Percentiles rank a stretch among this genome's conserved stretches.
Evolutionary conservation across 169 alveolate species (phyloP).

Genomic region (Babesia caballi): DNA sequence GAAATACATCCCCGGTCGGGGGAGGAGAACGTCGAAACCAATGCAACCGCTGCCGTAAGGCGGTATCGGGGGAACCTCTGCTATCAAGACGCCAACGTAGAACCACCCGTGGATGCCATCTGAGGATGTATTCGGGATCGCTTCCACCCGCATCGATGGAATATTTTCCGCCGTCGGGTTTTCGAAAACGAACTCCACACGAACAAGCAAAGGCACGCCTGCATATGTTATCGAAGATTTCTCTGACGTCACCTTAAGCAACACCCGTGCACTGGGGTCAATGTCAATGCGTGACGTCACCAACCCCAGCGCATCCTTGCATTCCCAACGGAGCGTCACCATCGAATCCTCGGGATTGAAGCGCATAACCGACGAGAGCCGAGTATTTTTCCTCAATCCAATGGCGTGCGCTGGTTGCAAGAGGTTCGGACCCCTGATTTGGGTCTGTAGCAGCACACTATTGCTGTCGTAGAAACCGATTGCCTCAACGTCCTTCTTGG

Average conservation of each 20-base stretch:
- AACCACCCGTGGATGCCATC: conserved; percentile 3
- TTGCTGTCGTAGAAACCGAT: background rate
- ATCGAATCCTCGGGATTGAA: background rate
- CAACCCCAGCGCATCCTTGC: conserved; percentile 29
- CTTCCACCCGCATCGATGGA: conserved; percentile 13
- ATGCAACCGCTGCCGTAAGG: conserved; percentile 16
- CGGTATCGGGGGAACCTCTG: conserved; percentile 19
- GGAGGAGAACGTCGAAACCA: conserved; percentile 29
- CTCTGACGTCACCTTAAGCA: conserved; percentile 9
- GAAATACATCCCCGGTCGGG: conserved; percentile 52
- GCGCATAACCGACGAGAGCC: background rate
- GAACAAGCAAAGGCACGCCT: conserved; percentile 32
- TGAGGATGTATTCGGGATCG: background rate
- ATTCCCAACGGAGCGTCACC: conserved; percentile 14
- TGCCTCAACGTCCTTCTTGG: conserved; percentile 10
- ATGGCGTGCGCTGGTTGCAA: background rate
- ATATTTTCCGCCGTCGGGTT: conserved; percentile 30
- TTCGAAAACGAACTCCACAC: conserved; percentile 6
- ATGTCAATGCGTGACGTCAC: background rate
- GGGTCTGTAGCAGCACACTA: background rate
- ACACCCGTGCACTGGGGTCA: conserved; percentile 5
- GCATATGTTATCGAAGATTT: background rate
- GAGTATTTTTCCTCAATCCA: background rate
- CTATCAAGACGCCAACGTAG: conserved; percentile 41
- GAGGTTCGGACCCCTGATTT: background rate